phyloP scores from a whole-genome alignment of 805 yeast species.

The Priceomyces castillae region DNA sequence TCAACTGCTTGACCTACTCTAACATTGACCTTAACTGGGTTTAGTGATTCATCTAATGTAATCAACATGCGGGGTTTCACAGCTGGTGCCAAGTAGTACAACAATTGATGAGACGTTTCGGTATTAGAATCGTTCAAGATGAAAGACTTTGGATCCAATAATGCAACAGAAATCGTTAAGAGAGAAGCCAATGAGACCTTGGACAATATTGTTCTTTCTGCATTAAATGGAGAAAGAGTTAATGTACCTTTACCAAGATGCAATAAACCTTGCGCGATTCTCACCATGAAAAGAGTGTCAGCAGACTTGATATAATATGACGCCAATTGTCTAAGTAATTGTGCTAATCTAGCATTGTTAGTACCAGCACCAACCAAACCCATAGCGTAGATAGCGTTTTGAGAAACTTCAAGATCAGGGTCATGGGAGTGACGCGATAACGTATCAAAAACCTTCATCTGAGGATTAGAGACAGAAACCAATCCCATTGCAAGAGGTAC shows the following conservation, averaged over 20 bases:
- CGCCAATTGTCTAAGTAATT: conserved; percentile 90
- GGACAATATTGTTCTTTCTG: conserved; percentile 81
- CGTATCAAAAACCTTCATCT: conserved; percentile 95
- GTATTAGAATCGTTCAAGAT: conserved; percentile 59
- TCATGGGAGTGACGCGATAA: conserved; percentile 96
- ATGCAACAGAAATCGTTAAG: conserved; percentile 76
- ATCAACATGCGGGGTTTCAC: conserved; percentile 90
- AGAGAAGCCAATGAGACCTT: conserved; percentile 89
- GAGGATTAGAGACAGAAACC: conserved; percentile 89
- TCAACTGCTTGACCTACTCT: conserved; percentile 99
- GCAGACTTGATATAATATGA: conserved; percentile 88
- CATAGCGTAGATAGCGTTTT: conserved; percentile 93
- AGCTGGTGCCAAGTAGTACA: conserved; percentile 83
- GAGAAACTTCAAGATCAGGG: conserved; percentile 88
- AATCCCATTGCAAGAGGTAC: conserved; percentile 99
- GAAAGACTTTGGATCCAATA: conserved; percentile 82
- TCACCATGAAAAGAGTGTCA: conserved; percentile 85
- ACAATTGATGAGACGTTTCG: conserved; percentile 64
- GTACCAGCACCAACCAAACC: conserved; percentile 99
- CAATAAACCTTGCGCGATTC: conserved; percentile 92
- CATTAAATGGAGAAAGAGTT: conserved; percentile 83
- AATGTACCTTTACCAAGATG: conserved; percentile 96
- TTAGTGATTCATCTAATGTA: conserved; percentile 86
- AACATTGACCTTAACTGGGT: conserved; percentile 92
- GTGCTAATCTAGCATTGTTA: conserved; percentile 96